Evolutionary conservation across 768 basidiomycete species (phyloP).

Genomic region (Suillus luteus): DNA sequence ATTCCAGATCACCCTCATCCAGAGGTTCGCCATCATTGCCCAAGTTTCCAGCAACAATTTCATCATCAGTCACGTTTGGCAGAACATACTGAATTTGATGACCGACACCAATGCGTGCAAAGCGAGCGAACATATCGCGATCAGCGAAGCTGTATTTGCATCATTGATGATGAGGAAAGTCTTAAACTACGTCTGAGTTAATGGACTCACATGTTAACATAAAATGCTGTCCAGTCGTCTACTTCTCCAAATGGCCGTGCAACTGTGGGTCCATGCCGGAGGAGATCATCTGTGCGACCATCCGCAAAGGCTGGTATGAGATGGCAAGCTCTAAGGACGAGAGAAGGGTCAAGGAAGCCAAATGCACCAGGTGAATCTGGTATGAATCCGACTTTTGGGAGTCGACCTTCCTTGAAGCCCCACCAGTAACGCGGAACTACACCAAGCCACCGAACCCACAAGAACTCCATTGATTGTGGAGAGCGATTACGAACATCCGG

Average conservation of each 20-base stretch:
- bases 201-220: slow-evolving; percentile 19
- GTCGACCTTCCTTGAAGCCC: slow-evolving; percentile 16
- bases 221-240: slow-evolving; percentile 19
- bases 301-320: slow-evolving; percentile 29
- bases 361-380: slow-evolving; percentile 20
- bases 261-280: slow-evolving; percentile 10
- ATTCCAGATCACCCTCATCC: background rate
- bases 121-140: slow-evolving; percentile 42
- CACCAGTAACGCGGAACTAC: slow-evolving; percentile 11
- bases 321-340: slow-evolving; percentile 25
- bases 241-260: background rate
- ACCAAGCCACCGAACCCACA: slow-evolving; percentile 30
- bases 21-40: background rate
- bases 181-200: background rate
- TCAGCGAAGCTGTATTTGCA: slow-evolving; percentile 41
- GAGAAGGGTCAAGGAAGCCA: slow-evolving; percentile 25
- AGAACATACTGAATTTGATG: slow-evolving; percentile 16
- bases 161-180: background rate
- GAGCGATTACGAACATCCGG: background rate
- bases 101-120: slow-evolving; percentile 33
- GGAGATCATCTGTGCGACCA: slow-evolving; percentile 18
- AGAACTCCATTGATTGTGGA: slow-evolving; percentile 19
- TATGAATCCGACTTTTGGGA: slow-evolving; percentile 26
- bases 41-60: background rate
- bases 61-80: background rate